These are phyloP conservation scores for Medicago lupulina DNA, from an alignment of 306 rosid species.

Conservation along the genomic window DNA sequence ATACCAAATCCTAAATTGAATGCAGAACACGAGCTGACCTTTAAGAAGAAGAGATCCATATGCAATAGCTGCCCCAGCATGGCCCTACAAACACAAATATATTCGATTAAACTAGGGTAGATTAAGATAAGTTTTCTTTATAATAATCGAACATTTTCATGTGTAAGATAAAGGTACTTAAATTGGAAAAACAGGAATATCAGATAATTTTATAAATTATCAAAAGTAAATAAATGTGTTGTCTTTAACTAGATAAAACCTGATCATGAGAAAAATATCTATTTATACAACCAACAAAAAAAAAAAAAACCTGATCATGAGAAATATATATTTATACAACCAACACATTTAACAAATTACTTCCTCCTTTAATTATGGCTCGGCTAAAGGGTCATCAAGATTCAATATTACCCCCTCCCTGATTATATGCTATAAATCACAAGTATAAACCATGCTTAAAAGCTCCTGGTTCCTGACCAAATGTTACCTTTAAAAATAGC, in stretches of 20 bases:
- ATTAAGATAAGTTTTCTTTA: background rate
- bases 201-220: constrained; percentile 15
- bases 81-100: constrained; percentile 62
- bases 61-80: constrained; percentile 92
- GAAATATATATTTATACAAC: background rate
- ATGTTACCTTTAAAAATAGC: background rate
- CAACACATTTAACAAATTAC: constrained; percentile 17
- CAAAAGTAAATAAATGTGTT: constrained; percentile 6
- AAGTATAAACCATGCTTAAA: background rate
- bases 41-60: constrained; percentile 93
- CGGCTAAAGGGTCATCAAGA: constrained; percentile 5
- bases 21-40: constrained; percentile 55
- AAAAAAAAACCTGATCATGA: constrained; percentile 13
- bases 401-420: constrained; percentile 1
- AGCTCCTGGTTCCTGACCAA: constrained; percentile 1
- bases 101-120: constrained; percentile 5
- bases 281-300: no score
- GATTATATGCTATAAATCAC: background rate
- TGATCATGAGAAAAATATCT: constrained; percentile 16
- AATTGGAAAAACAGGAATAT: background rate
- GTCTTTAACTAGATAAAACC: constrained; percentile 18
- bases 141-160: background rate
- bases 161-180: constrained; percentile 13
- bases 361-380: background rate
- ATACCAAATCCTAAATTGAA: background rate